Conservation (phyloP, 1,284 basidiomycete genomes). For the Ganoderma lucidum region DNA sequence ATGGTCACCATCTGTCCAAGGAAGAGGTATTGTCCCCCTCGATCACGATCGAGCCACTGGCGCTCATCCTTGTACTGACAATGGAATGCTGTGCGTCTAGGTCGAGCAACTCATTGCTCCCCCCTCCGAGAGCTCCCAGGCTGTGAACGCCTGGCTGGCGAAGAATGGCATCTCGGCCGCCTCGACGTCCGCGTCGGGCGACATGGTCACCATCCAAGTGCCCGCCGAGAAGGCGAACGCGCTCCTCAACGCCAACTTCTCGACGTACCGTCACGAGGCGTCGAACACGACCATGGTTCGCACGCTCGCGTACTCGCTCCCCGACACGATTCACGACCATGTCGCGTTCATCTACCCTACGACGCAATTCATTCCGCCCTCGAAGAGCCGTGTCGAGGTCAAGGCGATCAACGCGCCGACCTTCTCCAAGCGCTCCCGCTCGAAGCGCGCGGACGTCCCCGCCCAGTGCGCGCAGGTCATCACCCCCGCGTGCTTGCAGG, state of each 20-base stretch:
- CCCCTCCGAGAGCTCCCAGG: constrained; percentile 41
- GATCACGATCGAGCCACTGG: neutral
- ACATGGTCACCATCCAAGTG: constrained; percentile 33
- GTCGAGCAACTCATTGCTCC: constrained; percentile 47
- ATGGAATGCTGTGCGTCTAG: constrained; percentile 37
- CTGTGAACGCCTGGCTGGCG: constrained; percentile 48
- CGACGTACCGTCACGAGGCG: constrained; percentile 45
- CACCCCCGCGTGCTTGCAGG: constrained; percentile 62
- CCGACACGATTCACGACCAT: constrained; percentile 43
- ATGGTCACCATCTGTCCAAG: constrained; percentile 34
- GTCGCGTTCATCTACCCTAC: constrained; percentile 51
- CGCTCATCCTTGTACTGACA: neutral
- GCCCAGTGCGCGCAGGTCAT: constrained; percentile 41
- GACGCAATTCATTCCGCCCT: constrained; percentile 35
- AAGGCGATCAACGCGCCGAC: constrained; percentile 11
- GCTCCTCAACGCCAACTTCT: constrained; percentile 48
- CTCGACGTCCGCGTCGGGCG: constrained; percentile 40
- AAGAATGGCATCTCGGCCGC: constrained; percentile 44
- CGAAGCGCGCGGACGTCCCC: constrained; percentile 28
- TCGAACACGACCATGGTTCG: constrained; percentile 43
- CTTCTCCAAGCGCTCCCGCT: constrained; percentile 15
- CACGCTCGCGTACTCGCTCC: constrained; percentile 51
- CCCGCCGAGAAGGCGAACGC: constrained; percentile 45
- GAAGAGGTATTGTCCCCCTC: constrained; percentile 19
- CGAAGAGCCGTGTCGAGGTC: constrained; percentile 21